Evolutionary conservation across 2,329 filamentous ascomycete genomes (phyloP), one percentile per base, ranked within the genome.

Genomic region (Penicillium freii): DNA sequence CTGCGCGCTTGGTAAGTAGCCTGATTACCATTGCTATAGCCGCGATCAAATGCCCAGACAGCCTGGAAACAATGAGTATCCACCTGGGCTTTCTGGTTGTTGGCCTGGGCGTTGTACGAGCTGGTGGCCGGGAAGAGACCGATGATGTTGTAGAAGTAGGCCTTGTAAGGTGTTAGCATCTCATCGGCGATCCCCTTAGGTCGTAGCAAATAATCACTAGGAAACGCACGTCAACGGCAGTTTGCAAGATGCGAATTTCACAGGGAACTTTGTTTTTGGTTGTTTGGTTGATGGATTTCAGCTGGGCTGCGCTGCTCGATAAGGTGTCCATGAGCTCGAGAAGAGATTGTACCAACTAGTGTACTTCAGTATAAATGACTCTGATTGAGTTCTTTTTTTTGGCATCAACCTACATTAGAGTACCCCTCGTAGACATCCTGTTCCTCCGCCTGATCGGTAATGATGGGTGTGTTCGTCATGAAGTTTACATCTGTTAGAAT

Each of bases 91-190:
- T 62, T 62, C 54, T 62, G 59, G 45, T 48, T 57, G 38, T 46
- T 62, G 21, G 57, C 53, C 36, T 62, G 59, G 23, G 50, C 21
- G n/a, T 56, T 46, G 34, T 60, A 62, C 13, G 59, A 46, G 33
- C 57, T 57, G 19, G 17, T 52, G n/a, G 44, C 51, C 10, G 59
- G 54, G 50, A 59, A 62, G 17, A 62, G 52, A 31, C 53, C 51
- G 45, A 62, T 60, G 11, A 60, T 40, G 17, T 60, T 60, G 31
- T 60, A 62, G 34, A 62, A 54, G 51, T 57, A 62, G 36, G 59
- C 57, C 59, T 57, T 23, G 36, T 4, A 11, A 38, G 27, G 36
- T 52, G 19, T 56, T 29, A 57, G 49, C 34, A 53, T 38, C 43
- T 36, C 11, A 47, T 56, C 27, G n/a, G 21, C 27, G 42, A 53